Evolutionary conservation across 202 grass and related monocot genomes (phyloP), one percentile per base, ranked within the genome.

Genomic region (Cymbopogon flexuosus): DNA sequence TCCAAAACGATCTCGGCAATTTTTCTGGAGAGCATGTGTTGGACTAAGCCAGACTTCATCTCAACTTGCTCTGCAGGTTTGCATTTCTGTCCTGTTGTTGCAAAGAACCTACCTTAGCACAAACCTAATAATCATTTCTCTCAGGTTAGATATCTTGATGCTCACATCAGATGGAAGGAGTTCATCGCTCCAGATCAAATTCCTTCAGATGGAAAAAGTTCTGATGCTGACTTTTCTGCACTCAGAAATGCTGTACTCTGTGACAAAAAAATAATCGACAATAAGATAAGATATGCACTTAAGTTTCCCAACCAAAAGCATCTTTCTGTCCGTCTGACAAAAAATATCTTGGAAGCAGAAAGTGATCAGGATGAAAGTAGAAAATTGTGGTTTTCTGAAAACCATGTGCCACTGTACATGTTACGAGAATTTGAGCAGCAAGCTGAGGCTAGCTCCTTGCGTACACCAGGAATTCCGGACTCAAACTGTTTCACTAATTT

Each of bases 71-170:
- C 83, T 98, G 35, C 96, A 90, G 92, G 92, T 95, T 85, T 58
- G 74, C 40, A 76, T 18, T 81, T 68, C 9, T 76, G 51, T 84
- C 16, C 12, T 77, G 68, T 42, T 91, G 59, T 47, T 76, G 41
- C 33, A 70, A 79, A 75, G 30, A 69, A 64, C 27, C 34, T 46
- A 79, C 24, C 27, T 86, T 89, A 68, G 35, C 33, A 79, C 36
- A 70, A 36, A 62, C 61, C 73, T 89, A 74, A 79, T 81, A 77
- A 78, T 21, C 11, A 13, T 79, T 36, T 81, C 67, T 88, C 51
- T 68, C 96, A 98, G 96, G 90, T 98, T 56, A 95, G 96, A 90
- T 95, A 94, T 86, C 86, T 98, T 85, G 93, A 95, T 83, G 68
- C 90, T 31, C 87, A 95, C 77, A 91, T 98, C 77, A 98, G 82